phyloP scores from a whole-genome alignment of 495 filamentous ascomycete genomes.

The Stereocaulon alpinum region DNA sequence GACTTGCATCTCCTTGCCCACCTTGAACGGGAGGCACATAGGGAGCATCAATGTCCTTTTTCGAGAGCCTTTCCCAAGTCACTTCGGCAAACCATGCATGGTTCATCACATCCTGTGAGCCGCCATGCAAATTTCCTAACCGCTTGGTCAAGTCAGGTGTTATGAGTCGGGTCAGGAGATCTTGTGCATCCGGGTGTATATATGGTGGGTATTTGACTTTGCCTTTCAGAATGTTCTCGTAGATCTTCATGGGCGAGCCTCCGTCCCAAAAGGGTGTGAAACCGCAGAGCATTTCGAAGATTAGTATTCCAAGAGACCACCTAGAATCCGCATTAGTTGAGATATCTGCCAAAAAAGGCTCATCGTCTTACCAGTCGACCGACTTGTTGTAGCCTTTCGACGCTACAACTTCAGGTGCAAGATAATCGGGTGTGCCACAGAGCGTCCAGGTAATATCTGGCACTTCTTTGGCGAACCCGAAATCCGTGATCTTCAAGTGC shows the following conservation, averaged over 20 bases:
- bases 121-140: conserved; percentile 84
- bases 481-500: conserved; percentile 97
- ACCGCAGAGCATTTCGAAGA: conserved; percentile 98
- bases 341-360: background rate
- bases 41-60: conserved; percentile 96
- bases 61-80: conserved; percentile 85
- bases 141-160: conserved; percentile 92
- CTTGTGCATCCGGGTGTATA: conserved; percentile 85
- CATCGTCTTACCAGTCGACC: conserved; percentile 75
- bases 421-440: conserved; percentile 96
- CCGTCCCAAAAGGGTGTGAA: conserved; percentile 99
- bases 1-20: conserved; percentile 87
- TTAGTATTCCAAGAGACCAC: conserved; percentile 97
- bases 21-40: conserved; percentile 95
- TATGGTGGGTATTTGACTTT: conserved; percentile 93
- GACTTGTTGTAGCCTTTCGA: conserved; percentile 99
- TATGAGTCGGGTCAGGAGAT: conserved; percentile 84
- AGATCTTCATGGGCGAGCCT: conserved; percentile 96
- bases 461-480: conserved; percentile 96
- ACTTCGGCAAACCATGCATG: conserved; percentile 96
- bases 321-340: conserved; percentile 35
- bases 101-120: conserved; percentile 87
- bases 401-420: conserved; percentile 92
- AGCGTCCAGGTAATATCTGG: conserved; percentile 99
- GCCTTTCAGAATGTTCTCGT: conserved; percentile 93